Evolutionary conservation across 2,329 filamentous ascomycete species (phyloP), one percentile per base, ranked within the genome.

Genomic region (Myriosclerotinia scirpicola): DNA sequence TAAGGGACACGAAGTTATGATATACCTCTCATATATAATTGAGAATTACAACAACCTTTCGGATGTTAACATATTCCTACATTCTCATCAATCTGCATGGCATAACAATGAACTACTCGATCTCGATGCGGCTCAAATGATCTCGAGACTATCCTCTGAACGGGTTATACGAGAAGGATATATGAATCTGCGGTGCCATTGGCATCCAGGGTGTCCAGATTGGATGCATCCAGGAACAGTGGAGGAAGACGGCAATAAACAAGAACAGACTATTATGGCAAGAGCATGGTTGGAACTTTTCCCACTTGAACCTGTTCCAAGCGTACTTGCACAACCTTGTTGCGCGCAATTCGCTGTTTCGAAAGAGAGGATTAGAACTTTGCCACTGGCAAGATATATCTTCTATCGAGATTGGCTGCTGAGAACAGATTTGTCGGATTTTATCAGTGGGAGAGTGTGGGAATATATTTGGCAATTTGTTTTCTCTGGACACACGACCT

Each of bases 381-480:
- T 85, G 44, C 80, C 84, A 3, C 76, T 76, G 54, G 78, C 79
- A 12, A 84, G 85, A 67, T 90, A 89, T 70, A 72, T 84, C 20
- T 80, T 80, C 50, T 85, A 83, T 73, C 80, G 86, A 5, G 77
- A 86, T 55, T 90, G 87, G 87, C 70, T 89, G 52, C 73, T 87
- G n/a, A 79, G 81, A 12, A 86, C 86, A 2, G 76, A 81, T 5
- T 74, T 86, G 61, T 79, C 79, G 6, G 85, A 88, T 73, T 80
- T 81, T 22, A 75, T 83, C 36, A 86, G 82, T 38, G 87, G 87
- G 2, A 79, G 87, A 30, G 81, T 89, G 2, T 82, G 88, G 74
- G 87, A 90, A 73, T 89, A 87, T 71, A 76, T 87, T 22, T 90
- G 87, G 87, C 87, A 90, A 74, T 81, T 87, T 69, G 84, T 87